These are phyloP conservation scores for Ogataea pini DNA, from an alignment of 805 yeast genomes.

Conservation along the genomic window DNA sequence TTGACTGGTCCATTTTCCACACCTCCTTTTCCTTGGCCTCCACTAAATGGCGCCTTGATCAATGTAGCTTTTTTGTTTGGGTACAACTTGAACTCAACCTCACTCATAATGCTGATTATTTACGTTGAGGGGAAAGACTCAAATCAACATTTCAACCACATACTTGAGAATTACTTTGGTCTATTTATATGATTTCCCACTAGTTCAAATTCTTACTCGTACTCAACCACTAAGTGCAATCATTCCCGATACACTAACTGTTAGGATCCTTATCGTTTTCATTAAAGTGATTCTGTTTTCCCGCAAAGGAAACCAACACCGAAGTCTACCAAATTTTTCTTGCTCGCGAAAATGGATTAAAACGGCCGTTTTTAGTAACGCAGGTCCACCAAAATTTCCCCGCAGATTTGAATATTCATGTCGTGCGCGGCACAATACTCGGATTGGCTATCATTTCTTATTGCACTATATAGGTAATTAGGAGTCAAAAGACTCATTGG, in stretches of 20 bases:
- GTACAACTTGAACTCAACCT: slow-evolving; percentile 51
- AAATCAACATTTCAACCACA: too few species aligned
- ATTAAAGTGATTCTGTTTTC: background rate
- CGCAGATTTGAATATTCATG: background rate
- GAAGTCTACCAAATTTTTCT: background rate
- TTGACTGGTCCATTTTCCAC: slow-evolving; percentile 93
- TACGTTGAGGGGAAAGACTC: too few species aligned
- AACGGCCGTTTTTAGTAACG: background rate
- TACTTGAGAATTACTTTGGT: too few species aligned
- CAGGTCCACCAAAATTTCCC: background rate
- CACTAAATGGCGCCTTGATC: slow-evolving; percentile 89
- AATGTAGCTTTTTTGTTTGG: slow-evolving; percentile 60
- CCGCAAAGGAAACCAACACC: slow-evolving; percentile 11
- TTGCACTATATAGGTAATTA: too few species aligned
- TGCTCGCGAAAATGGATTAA: background rate
- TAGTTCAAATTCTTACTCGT: background rate
- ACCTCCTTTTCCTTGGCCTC: slow-evolving; percentile 93
- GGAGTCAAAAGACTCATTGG: too few species aligned
- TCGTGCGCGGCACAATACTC: too few species aligned
- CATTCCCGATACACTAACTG: background rate
- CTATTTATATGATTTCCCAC: background rate
- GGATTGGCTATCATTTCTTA: too few species aligned
- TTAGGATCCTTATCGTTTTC: background rate
- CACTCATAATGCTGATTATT: slow-evolving; percentile 13
- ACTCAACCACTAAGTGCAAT: slow-evolving; percentile 1